Percentiles rank a stretch among this genome's conserved stretches.
These are phyloP conservation scores for Thymus mandschuricus DNA, from an alignment of 257 asterid genomes.

Conservation along the genomic window DNA sequence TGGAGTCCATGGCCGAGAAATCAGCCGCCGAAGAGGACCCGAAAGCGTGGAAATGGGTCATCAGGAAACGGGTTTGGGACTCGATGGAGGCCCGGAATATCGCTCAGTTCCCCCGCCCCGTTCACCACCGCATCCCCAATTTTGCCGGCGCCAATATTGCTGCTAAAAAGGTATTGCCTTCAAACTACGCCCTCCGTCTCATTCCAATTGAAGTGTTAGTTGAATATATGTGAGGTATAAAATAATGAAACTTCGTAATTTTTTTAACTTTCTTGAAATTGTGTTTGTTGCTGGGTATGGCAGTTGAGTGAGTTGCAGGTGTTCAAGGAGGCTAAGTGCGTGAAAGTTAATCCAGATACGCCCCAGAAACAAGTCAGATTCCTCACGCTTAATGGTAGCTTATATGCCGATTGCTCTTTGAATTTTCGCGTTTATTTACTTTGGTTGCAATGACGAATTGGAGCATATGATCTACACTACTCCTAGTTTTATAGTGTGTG, in stretches of 20 bases:
- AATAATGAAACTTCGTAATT: no score
- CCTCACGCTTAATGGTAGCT: conserved; percentile 74
- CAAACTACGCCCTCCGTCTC: no score
- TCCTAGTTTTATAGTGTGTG: neutral
- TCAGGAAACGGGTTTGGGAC: conserved; percentile 86
- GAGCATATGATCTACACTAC: neutral
- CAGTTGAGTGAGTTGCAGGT: conserved; percentile 78
- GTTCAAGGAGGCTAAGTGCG: conserved; percentile 75
- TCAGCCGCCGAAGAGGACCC: conserved; percentile 60
- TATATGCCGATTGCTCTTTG: neutral
- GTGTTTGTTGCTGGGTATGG: conserved; percentile 12
- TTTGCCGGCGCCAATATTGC: conserved; percentile 68
- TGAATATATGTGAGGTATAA: no score
- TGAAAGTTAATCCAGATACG: conserved; percentile 94
- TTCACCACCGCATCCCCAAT: conserved; percentile 94
- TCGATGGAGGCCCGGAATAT: conserved; percentile 81
- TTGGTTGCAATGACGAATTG: neutral
- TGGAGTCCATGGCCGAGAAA: conserved; percentile 66
- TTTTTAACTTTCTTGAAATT: no score
- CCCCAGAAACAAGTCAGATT: conserved; percentile 94
- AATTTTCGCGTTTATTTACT: neutral
- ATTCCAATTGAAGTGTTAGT: neutral
- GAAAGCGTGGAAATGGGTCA: conserved; percentile 89
- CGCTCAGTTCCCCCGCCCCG: conserved; percentile 93
- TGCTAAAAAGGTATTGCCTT: conserved; percentile 59